Evolutionary conservation across 2,329 filamentous ascomycete species (phyloP).

Genomic region (Diaporthe ampelina): DNA sequence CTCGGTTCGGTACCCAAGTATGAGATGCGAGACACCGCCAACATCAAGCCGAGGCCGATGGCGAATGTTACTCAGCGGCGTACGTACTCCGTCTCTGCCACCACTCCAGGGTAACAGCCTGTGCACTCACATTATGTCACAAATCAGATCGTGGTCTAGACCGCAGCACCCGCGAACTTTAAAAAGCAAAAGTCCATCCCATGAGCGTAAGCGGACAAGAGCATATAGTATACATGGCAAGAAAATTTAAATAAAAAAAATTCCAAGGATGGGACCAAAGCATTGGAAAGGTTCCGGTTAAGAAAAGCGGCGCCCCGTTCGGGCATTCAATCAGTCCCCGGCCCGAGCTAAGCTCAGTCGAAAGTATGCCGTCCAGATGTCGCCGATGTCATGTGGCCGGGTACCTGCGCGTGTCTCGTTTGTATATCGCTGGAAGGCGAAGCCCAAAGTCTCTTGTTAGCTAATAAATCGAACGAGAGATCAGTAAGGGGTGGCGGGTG

Average conservation of each 20-base stretch:
- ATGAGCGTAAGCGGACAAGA: neutral
- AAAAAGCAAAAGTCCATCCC: neutral
- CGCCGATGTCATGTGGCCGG: neutral
- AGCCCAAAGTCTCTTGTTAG: neutral
- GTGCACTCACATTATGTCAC: conserved; percentile 6
- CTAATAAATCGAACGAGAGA: neutral
- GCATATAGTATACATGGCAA: neutral
- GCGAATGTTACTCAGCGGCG: neutral
- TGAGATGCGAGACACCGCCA: neutral
- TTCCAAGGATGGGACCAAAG: no score
- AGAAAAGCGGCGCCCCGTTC: neutral
- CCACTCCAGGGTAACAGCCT: neutral
- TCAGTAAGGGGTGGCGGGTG: neutral
- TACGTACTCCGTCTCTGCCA: neutral
- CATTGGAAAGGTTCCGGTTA: no score
- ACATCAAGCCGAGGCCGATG: neutral
- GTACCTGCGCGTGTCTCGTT: neutral
- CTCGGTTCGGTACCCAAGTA: conserved; percentile 4
- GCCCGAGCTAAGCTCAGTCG: neutral
- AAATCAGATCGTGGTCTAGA: neutral
- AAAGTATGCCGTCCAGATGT: neutral
- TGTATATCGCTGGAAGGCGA: no score
- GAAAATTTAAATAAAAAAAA: no score
- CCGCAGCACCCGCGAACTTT: neutral
- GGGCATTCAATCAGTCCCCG: neutral